Evolutionary conservation across 331 rosid species (phyloP).

Genomic region (Arachis monticola): DNA sequence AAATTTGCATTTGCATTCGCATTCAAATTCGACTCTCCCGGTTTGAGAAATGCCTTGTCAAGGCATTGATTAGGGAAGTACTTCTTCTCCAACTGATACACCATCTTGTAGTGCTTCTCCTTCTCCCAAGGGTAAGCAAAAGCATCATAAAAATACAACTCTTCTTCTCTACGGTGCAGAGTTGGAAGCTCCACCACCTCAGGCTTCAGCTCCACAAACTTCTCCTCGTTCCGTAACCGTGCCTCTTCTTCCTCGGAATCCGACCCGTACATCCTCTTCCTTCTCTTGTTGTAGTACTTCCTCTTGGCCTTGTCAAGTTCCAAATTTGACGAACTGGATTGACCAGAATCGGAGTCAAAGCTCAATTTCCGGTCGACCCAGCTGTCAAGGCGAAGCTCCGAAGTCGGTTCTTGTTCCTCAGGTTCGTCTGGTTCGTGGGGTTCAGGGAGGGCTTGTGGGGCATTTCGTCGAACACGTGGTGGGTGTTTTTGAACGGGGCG

Average conservation of each 20-base stretch:
- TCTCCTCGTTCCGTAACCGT: constrained; percentile 45
- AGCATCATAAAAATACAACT: constrained; percentile 73
- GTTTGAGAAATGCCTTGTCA: constrained; percentile 87
- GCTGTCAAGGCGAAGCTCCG: constrained; percentile 58
- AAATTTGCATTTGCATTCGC: neutral
- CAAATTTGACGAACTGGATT: constrained; percentile 35
- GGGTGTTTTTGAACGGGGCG: constrained; percentile 61
- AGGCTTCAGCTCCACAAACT: constrained; percentile 77
- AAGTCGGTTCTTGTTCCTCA: constrained; percentile 29
- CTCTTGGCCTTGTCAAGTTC: constrained; percentile 80
- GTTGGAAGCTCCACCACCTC: constrained; percentile 81
- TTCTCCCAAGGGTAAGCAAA: constrained; percentile 94
- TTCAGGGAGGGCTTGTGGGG: constrained; percentile 27
- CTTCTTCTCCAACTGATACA: constrained; percentile 90
- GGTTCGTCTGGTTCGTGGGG: constrained; percentile 45
- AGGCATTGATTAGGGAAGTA: constrained; percentile 82
- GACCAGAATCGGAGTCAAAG: constrained; percentile 41
- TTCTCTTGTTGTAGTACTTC: constrained; percentile 74
- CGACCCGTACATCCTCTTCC: constrained; percentile 88
- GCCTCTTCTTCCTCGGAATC: constrained; percentile 77
- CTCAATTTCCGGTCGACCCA: constrained; percentile 74
- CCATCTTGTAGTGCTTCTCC: constrained; percentile 92
- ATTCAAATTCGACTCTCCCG: constrained; percentile 59
- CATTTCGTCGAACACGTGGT: constrained; percentile 47
- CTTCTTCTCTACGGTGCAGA: constrained; percentile 82